Evolutionary conservation across 148 eudicot genomes (phyloP).

Genomic region (Chenopodium album): DNA sequence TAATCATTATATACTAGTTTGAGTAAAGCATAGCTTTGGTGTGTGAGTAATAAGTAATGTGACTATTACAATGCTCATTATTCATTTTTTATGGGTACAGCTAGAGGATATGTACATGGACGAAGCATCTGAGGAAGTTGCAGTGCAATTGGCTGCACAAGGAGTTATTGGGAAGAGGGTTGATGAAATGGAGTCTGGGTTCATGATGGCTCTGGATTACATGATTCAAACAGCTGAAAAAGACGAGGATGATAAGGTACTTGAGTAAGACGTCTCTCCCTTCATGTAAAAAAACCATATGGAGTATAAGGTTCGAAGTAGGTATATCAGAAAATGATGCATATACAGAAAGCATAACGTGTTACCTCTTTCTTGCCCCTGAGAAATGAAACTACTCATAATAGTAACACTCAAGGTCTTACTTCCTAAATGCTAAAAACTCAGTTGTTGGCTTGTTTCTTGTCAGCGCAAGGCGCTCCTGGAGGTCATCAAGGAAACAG

Average conservation of each 20-base stretch:
- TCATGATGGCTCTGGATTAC: constrained; percentile 98
- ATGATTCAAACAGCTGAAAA: constrained; percentile 85
- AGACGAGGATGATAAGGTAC: constrained; percentile 81
- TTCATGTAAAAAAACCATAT: not conserved
- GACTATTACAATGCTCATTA: not conserved
- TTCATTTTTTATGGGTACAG: constrained; percentile 34
- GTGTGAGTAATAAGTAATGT: not conserved
- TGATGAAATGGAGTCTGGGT: constrained; percentile 93
- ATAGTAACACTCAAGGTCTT: not conserved
- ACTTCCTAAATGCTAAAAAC: constrained; percentile 11
- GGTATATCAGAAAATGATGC: not conserved
- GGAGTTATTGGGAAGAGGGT: constrained; percentile 99
- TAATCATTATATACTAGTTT: not conserved
- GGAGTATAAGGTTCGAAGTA: not conserved
- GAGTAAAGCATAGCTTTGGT: not conserved
- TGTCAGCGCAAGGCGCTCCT: constrained; percentile 81
- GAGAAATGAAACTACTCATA: not conserved
- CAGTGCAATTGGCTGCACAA: constrained; percentile 90
- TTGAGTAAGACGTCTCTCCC: not conserved
- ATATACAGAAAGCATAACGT: not conserved
- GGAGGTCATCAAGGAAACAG: constrained; percentile 95
- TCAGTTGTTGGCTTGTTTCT: not conserved
- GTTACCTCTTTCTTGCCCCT: not conserved
- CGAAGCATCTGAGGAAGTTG: constrained; percentile 77
- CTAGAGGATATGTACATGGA: constrained; percentile 95